Conservation (phyloP, 495 filamentous ascomycete species). For the Xylaria grammica region DNA sequence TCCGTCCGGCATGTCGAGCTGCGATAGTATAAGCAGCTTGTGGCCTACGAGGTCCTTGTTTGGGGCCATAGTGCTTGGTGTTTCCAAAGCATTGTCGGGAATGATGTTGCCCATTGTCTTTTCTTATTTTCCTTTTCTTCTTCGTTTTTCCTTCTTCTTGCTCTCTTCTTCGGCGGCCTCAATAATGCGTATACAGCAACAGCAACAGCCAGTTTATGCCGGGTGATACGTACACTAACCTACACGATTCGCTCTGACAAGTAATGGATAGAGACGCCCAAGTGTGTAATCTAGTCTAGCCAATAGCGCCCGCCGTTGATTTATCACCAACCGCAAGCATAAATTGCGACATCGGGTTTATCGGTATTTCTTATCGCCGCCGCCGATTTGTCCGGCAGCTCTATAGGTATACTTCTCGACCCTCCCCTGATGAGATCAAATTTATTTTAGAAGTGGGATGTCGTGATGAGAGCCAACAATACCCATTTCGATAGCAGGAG, state of each 20-base stretch:
- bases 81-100: background rate
- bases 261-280: too few relatives aligned
- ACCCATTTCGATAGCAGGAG: constrained; percentile 7
- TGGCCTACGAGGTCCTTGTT: constrained; percentile 51
- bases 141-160: background rate
- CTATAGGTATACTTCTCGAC: too few relatives aligned
- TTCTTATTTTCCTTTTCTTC: background rate
- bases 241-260: too few relatives aligned
- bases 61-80: constrained; percentile 20
- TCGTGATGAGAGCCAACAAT: constrained; percentile 9
- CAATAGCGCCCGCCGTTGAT: background rate
- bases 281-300: too few relatives aligned
- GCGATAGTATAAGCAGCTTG: constrained; percentile 53
- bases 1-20: constrained; percentile 44
- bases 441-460: constrained; percentile 12
- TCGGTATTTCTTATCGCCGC: background rate
- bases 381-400: too few relatives aligned
- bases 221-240: too few relatives aligned
- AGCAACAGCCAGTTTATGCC: too few relatives aligned
- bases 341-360: constrained; percentile 7
- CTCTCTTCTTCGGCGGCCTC: too few relatives aligned
- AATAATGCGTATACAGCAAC: too few relatives aligned
- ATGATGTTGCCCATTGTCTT: constrained; percentile 4
- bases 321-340: background rate
- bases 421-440: too few relatives aligned